These are phyloP conservation scores for Lindgomyces ingoldianus DNA, from an alignment of 495 filamentous ascomycete species.

Conservation along the genomic window DNA sequence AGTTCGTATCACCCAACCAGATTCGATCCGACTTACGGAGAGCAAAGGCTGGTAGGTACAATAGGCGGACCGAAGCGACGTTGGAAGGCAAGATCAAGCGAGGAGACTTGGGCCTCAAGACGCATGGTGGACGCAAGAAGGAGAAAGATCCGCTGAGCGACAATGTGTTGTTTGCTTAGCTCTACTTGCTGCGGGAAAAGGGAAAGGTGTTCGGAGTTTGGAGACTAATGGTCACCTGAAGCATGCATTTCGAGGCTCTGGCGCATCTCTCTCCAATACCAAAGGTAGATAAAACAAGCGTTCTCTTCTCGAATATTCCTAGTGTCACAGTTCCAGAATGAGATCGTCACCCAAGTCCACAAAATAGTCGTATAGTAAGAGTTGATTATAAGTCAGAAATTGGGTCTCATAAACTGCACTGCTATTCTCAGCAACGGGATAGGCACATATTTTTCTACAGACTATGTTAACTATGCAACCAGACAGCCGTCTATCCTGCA, in stretches of 20 bases:
- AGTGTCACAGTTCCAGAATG: no score
- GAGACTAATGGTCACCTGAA: background rate
- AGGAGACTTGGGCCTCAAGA: constrained; percentile 71
- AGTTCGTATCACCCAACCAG: constrained; percentile 96
- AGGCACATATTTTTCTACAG: no score
- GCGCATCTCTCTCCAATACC: background rate
- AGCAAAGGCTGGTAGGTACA: constrained; percentile 73
- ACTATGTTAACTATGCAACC: no score
- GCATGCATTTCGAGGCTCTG: background rate
- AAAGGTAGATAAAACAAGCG: background rate
- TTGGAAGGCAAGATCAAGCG: constrained; percentile 72
- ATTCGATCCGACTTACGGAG: constrained; percentile 76
- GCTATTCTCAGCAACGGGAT: no score
- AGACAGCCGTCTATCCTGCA: background rate
- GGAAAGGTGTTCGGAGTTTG: constrained; percentile 10
- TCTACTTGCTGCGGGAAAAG: background rate
- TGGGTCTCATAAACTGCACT: no score
- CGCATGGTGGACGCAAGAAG: constrained; percentile 59
- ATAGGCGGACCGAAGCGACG: constrained; percentile 68
- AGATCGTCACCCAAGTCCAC: no score
- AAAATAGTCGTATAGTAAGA: no score
- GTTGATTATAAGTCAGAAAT: no score
- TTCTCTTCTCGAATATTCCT: no score
- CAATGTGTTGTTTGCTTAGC: constrained; percentile 68
- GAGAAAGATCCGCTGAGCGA: constrained; percentile 75